Evolutionary conservation across 768 basidiomycete genomes (phyloP).

Genomic region (Trametes punicea): DNA sequence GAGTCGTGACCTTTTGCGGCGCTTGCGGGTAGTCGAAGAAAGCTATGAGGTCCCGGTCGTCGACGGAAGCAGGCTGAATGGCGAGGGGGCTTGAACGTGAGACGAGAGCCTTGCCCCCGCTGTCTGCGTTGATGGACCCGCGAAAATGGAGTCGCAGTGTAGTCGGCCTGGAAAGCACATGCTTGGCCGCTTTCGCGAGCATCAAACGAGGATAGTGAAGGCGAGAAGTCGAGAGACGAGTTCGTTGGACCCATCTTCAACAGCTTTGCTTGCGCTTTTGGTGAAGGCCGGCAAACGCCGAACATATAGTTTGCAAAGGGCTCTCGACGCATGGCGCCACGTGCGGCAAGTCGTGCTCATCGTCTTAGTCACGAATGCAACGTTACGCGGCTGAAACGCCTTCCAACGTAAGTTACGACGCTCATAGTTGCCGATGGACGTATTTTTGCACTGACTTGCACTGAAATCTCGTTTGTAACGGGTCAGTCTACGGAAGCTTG

Average conservation of each 20-base stretch:
- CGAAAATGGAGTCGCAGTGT: constrained; percentile 38
- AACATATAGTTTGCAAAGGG: not conserved
- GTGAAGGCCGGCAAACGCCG: constrained; percentile 1
- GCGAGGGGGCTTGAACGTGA: constrained; percentile 36
- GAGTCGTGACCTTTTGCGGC: constrained; percentile 37
- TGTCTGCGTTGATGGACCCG: constrained; percentile 39
- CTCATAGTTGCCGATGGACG: too few relatives aligned
- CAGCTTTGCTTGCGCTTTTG: not conserved
- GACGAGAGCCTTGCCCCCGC: constrained; percentile 14
- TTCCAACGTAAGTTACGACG: too few relatives aligned
- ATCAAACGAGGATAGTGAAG: constrained; percentile 28
- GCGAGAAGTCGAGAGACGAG: constrained; percentile 10
- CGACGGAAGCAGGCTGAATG: constrained; percentile 52
- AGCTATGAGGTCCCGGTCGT: constrained; percentile 63
- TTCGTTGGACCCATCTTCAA: not conserved
- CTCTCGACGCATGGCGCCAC: not conserved
- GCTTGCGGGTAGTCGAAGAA: constrained; percentile 68
- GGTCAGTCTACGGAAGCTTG: constrained; percentile 6
- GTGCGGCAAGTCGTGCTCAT: constrained; percentile 13
- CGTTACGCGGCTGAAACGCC: too few relatives aligned
- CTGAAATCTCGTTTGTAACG: not conserved
- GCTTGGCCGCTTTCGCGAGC: constrained; percentile 38
- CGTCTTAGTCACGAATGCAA: constrained; percentile 1
- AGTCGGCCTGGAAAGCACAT: constrained; percentile 38
- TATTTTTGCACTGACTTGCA: not conserved